A percentile compares a stretch with the other conserved stretches of the same genome.
Evolutionary conservation across 2,329 filamentous ascomycete species (phyloP).

Genomic region (Endoconidiophora laricicola): DNA sequence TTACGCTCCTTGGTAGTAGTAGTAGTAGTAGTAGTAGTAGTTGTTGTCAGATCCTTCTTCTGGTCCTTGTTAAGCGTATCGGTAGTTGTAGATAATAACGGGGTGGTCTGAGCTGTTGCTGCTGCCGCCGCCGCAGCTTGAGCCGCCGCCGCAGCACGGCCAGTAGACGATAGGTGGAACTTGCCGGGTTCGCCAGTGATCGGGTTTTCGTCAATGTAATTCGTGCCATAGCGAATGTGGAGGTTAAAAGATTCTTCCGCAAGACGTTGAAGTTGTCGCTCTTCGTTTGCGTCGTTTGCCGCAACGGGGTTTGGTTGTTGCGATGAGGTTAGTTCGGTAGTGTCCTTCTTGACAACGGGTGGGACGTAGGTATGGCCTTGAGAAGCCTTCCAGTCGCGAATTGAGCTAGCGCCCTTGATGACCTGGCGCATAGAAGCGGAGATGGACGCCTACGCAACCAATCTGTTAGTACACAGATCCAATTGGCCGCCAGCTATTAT

Average conservation of each 20-base stretch:
- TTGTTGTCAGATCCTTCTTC: neutral
- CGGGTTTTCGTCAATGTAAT: conserved; percentile 52
- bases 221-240: conserved; percentile 41
- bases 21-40: neutral
- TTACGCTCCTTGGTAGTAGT: conserved; percentile 21
- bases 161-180: conserved; percentile 46
- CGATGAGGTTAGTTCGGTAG: conserved; percentile 17
- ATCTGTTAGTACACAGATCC: neutral
- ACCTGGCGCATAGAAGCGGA: conserved; percentile 37
- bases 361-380: conserved; percentile 35
- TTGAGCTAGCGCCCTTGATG: conserved; percentile 32
- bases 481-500: neutral
- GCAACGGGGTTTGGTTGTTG: conserved; percentile 4
- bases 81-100: no score
- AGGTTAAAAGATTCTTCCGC: conserved; percentile 42
- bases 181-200: conserved; percentile 50
- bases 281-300: conserved; percentile 20
- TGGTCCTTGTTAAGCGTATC: neutral
- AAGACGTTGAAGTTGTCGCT: conserved; percentile 27
- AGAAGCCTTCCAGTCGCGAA: conserved; percentile 38
- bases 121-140: conserved; percentile 13
- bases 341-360: conserved; percentile 17
- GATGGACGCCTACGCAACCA: conserved; percentile 30
- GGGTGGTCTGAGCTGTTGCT: neutral
- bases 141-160: conserved; percentile 26